Evolutionary conservation across 164 flowering plant species (phyloP).

Genomic region (Warburgia ugandensis): DNA sequence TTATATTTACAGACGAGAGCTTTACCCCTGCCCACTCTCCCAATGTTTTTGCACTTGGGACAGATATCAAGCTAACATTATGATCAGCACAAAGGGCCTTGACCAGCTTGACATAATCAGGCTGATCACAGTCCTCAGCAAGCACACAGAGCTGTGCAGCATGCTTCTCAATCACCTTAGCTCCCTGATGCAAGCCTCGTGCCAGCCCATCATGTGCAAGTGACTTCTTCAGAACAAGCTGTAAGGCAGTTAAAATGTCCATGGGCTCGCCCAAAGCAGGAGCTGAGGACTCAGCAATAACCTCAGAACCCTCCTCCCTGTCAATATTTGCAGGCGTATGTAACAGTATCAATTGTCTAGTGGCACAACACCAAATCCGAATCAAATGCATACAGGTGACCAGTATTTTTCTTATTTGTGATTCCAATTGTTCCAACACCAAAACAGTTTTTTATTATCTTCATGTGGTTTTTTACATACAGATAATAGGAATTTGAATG

Average conservation of each 20-base stretch:
- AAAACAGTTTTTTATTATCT: too few relatives aligned
- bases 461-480: too few relatives aligned
- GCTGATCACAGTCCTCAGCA: constrained; percentile 79
- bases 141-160: constrained; percentile 72
- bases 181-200: constrained; percentile 73
- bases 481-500: too few relatives aligned
- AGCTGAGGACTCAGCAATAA: constrained; percentile 24
- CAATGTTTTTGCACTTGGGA: constrained; percentile 74
- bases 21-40: constrained; percentile 92
- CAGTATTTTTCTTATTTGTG: too few relatives aligned
- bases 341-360: constrained; percentile 1
- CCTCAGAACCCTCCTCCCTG: too few relatives aligned
- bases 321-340: too few relatives aligned
- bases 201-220: constrained; percentile 63
- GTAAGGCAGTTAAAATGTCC: constrained; percentile 57
- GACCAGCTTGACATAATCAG: constrained; percentile 69
- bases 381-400: too few relatives aligned
- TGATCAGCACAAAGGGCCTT: constrained; percentile 75
- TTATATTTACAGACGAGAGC: neutral
- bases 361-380: neutral
- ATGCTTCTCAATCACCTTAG: constrained; percentile 75
- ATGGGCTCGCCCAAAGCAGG: constrained; percentile 54
- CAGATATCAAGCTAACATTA: constrained; percentile 54
- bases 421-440: too few relatives aligned
- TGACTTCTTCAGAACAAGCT: constrained; percentile 67